Evolutionary conservation across 192 early-diverging fungal genomes (phyloP), one percentile per base, ranked within the genome.

Genomic region (Rhizophagus prolifer): DNA sequence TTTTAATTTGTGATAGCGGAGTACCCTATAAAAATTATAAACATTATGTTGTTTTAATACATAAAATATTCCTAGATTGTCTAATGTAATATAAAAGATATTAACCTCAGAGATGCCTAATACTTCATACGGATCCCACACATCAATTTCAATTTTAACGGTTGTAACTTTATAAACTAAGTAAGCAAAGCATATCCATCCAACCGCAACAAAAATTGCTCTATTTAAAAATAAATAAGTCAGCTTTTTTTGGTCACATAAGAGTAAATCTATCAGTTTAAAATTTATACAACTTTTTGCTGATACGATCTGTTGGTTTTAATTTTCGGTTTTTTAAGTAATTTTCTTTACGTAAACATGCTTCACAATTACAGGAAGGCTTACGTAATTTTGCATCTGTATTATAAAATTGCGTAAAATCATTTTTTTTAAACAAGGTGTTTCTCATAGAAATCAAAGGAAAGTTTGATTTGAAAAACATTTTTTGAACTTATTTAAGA

Each of bases 61-160:
- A 16, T n/a, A 19, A 58, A 10, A 16, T 31, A 82, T 71, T 21
- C 19, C 21, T 23, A 23, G 64, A 46, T 38, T 14, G 46, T 30
- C 26, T 21, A 14, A 59, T 41, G 3, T 10, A 26, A 38, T 41
- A 10, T 28, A 36, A 16, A 63, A 65, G 8, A 13, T 36, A 34
- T 78, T 83, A 83, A 91, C 91, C 82, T 88, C 86, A 19, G 84
- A 82, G 50, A 99, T 83, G 41, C 94, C 95, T 36, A 99, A 87
- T 75, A 99, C 91, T 81, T 91, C 87, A 82, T 93, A 99, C n/a
- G 97, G 97, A 84, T 99, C 94, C 95, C 95, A 99, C 28, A 86
- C 82, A 50, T 89, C 85, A 23, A 86, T 78, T 76, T 94, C 89
- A 72, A 88, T 86, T 34, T 90, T 76, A 16, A 86, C 80, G 4